These are phyloP conservation scores for Mycena galopus DNA, from an alignment of 768 basidiomycete genomes.

Conservation along the genomic window DNA sequence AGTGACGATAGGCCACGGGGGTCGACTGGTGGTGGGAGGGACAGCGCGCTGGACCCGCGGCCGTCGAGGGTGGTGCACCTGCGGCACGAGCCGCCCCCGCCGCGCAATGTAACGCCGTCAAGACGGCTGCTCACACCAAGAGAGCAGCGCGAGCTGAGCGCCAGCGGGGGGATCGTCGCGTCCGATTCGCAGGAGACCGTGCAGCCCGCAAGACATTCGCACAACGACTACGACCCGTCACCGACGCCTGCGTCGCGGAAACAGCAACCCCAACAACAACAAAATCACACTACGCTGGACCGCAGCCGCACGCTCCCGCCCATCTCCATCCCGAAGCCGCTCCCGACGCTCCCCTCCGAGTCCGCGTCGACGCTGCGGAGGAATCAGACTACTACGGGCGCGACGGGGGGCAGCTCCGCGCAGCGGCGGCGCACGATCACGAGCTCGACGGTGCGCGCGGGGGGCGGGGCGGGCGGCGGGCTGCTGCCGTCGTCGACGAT, in stretches of 20 bases:
- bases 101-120: slow-evolving; percentile 46
- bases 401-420: slow-evolving; percentile 27
- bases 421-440: slow-evolving; percentile 51
- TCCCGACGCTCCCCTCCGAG: slow-evolving; percentile 73
- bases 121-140: slow-evolving; percentile 71
- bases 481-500: slow-evolving; percentile 66
- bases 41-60: slow-evolving; percentile 51
- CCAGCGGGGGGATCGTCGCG: slow-evolving; percentile 44
- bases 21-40: slow-evolving; percentile 50
- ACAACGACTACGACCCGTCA: slow-evolving; percentile 52
- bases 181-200: slow-evolving; percentile 60
- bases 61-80: slow-evolving; percentile 49
- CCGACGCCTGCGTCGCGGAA: slow-evolving; percentile 58
- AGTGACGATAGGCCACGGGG: slow-evolving; percentile 60
- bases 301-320: slow-evolving; percentile 62
- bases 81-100: slow-evolving; percentile 34
- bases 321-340: slow-evolving; percentile 68
- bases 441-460: slow-evolving; percentile 49
- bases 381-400: slow-evolving; percentile 31
- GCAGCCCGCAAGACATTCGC: slow-evolving; percentile 38
- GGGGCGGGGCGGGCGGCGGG: slow-evolving; percentile 50
- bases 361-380: slow-evolving; percentile 43
- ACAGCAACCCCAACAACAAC: too few relatives aligned
- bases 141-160: slow-evolving; percentile 64
- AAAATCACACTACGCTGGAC: slow-evolving; percentile 48